Conservation (phyloP, 2,329 filamentous ascomycete species). For the Fusarium sp. region DNA sequence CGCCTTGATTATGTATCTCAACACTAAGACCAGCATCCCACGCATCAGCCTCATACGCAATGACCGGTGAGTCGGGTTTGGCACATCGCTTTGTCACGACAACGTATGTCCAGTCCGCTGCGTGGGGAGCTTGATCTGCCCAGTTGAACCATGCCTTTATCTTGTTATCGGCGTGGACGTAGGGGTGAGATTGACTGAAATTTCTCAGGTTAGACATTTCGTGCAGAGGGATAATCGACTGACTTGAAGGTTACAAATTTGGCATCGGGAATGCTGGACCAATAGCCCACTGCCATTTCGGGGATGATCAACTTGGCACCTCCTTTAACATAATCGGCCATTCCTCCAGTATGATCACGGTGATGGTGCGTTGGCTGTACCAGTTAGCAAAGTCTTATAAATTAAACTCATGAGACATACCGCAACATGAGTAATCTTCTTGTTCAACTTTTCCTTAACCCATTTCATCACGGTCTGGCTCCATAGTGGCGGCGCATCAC, state of each 20-base stretch:
- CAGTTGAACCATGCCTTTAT: slow-evolving; percentile 29
- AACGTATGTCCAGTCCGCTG: slow-evolving; percentile 28
- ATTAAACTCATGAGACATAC: not conserved
- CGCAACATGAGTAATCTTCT: slow-evolving; percentile 21
- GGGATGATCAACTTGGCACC: slow-evolving; percentile 22
- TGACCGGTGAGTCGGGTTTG: not conserved
- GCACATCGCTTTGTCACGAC: slow-evolving; percentile 14
- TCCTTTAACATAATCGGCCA: slow-evolving; percentile 9
- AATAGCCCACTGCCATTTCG: slow-evolving; percentile 22
- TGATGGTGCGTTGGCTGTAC: slow-evolving; percentile 35
- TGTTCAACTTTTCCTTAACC: slow-evolving; percentile 18
- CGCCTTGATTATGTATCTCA: not conserved
- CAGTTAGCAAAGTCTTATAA: fast-evolving
- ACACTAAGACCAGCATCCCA: not conserved
- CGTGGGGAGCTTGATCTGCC: slow-evolving; percentile 19
- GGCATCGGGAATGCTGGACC: slow-evolving; percentile 11
- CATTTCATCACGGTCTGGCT: slow-evolving; percentile 20
- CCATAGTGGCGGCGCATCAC: slow-evolving; percentile 24
- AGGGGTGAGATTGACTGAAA: slow-evolving; percentile 22
- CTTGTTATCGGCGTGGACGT: slow-evolving; percentile 7
- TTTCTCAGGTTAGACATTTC: not conserved
- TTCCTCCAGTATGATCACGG: slow-evolving; percentile 26
- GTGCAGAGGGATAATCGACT: fast-evolving
- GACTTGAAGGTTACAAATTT: slow-evolving; percentile 34
- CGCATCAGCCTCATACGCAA: slow-evolving; percentile 1